Evolutionary conservation across 768 basidiomycete species (phyloP).

Genomic region (Nidularia pulvinata): DNA sequence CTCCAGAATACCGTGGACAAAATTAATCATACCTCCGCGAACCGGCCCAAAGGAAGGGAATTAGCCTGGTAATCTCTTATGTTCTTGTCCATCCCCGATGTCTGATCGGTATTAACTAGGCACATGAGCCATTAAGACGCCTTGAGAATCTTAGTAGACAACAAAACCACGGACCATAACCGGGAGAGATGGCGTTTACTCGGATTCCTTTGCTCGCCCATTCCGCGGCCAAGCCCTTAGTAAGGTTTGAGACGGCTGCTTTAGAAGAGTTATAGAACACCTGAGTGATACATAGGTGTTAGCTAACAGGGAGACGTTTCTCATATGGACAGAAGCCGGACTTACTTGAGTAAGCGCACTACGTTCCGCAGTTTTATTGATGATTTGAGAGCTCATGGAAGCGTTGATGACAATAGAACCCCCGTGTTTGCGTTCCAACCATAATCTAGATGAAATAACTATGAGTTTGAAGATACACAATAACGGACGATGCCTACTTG

Average conservation of each 20-base stretch:
- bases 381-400: conserved; percentile 69
- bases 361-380: conserved; percentile 47
- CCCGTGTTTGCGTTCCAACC: conserved; percentile 30
- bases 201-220: conserved; percentile 55
- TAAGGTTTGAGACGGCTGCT: conserved; percentile 58
- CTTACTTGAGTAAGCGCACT: conserved; percentile 49
- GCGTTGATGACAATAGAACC: conserved; percentile 66
- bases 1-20: not conserved
- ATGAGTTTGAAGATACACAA: not conserved
- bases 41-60: conserved; percentile 52
- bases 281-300: conserved; percentile 21
- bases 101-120: conserved; percentile 61
- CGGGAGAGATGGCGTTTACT: conserved; percentile 63
- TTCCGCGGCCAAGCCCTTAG: conserved; percentile 61
- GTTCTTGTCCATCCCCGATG: conserved; percentile 45
- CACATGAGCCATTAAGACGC: not conserved
- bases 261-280: conserved; percentile 69
- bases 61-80: conserved; percentile 47
- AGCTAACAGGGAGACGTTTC: too few relatives aligned
- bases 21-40: conserved; percentile 42
- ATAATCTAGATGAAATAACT: conserved; percentile 30
- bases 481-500: conserved; percentile 29
- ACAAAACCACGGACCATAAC: conserved; percentile 41
- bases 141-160: not conserved
- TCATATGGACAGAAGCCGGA: too few relatives aligned